A percentile compares a stretch with the other conserved stretches of the same genome.
Evolutionary conservation across 2,329 filamentous ascomycete genomes (phyloP).

Genomic region (Coniella vitis): DNA sequence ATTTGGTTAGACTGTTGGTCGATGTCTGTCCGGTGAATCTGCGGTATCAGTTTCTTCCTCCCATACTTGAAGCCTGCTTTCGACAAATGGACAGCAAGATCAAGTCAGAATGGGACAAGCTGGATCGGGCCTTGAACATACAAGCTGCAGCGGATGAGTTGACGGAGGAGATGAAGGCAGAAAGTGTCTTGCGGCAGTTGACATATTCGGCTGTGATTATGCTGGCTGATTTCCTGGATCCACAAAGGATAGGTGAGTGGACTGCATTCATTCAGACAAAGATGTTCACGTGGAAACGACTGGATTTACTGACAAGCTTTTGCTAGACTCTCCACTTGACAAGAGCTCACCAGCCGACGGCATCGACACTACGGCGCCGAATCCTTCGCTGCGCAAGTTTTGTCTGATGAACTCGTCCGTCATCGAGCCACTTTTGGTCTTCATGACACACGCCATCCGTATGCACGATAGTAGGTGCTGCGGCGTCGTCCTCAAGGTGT

Average conservation of each 20-base stretch:
- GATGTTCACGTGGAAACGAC: background rate
- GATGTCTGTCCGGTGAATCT: constrained; percentile 82
- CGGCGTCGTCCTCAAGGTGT: constrained; percentile 76
- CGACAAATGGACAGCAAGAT: constrained; percentile 83
- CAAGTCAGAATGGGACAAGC: constrained; percentile 74
- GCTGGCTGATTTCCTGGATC: constrained; percentile 82
- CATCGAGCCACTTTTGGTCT: constrained; percentile 82
- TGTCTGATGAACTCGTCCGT: constrained; percentile 72
- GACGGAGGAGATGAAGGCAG: constrained; percentile 95
- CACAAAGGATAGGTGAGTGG: constrained; percentile 55
- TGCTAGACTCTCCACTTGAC: constrained; percentile 5
- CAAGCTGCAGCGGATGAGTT: constrained; percentile 68
- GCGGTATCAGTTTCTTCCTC: constrained; percentile 74
- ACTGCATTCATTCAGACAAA: background rate
- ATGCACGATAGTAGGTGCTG: constrained; percentile 89
- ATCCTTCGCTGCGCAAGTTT: constrained; percentile 68
- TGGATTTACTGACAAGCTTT: constrained; percentile 1
- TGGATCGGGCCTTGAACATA: constrained; percentile 56
- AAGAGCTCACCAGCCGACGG: background rate
- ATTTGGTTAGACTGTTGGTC: constrained; percentile 79
- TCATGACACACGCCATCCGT: constrained; percentile 83
- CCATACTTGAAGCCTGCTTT: constrained; percentile 75
- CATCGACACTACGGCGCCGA: constrained; percentile 20
- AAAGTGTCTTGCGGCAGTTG: constrained; percentile 88
- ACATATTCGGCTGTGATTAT: constrained; percentile 90